Conservation (phyloP, 1,139 yeast species). For the Candida pseudoviswanathii region DNA sequence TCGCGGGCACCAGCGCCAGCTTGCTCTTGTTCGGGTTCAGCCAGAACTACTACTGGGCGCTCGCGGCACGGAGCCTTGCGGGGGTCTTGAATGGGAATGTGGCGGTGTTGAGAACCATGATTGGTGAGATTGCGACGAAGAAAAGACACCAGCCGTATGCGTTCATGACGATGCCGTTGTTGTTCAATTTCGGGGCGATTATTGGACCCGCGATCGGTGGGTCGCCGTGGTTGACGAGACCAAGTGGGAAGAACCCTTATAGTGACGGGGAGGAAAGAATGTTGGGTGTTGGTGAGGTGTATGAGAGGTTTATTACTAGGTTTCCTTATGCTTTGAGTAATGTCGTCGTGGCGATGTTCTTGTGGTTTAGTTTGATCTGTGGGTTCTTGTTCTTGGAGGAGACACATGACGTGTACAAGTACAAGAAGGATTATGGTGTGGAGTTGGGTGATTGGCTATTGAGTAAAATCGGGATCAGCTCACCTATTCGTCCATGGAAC, state of each 20-base stretch:
- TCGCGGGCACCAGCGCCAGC: constrained; percentile 51
- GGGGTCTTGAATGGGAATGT: constrained; percentile 65
- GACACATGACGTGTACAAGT: constrained; percentile 49
- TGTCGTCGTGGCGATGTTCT: constrained; percentile 49
- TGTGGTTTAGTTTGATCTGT: constrained; percentile 39
- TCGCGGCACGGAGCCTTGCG: constrained; percentile 51
- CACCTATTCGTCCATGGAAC: constrained; percentile 39
- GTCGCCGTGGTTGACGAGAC: constrained; percentile 36
- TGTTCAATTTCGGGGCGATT: constrained; percentile 55
- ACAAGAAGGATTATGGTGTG: constrained; percentile 51
- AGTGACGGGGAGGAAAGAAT: constrained; percentile 8
- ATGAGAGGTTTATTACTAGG: constrained; percentile 33
- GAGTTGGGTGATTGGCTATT: constrained; percentile 53
- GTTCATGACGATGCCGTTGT: constrained; percentile 58
- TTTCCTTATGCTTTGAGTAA: constrained; percentile 66
- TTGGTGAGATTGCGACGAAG: constrained; percentile 61
- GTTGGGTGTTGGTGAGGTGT: constrained; percentile 12
- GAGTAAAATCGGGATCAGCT: constrained; percentile 31
- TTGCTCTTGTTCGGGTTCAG: constrained; percentile 57
- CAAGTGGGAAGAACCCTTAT: constrained; percentile 16
- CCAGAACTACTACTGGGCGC: constrained; percentile 50
- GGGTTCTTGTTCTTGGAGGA: constrained; percentile 63
- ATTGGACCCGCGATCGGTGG: constrained; percentile 55
- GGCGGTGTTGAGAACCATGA: constrained; percentile 59
- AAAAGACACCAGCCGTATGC: constrained; percentile 63